Evolutionary conservation across 345 rosid genomes (phyloP), one percentile per base, ranked within the genome.

Genomic region (Microthlaspi erraticum): DNA sequence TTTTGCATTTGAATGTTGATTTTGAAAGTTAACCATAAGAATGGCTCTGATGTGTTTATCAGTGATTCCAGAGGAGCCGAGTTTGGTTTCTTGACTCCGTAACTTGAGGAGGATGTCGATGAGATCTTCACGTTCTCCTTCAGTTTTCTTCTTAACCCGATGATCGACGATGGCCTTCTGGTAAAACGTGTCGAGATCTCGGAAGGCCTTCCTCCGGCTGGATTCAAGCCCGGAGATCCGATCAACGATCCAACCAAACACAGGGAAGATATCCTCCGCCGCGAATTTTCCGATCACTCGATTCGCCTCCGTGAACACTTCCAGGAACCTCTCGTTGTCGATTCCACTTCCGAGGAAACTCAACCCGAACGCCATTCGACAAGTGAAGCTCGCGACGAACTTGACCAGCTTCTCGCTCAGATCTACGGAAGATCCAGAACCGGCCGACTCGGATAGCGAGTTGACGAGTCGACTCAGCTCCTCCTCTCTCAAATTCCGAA

Each of bases 31-130:
- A 2, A 75, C 78, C 79, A 75, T 75, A 37, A 75, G 54, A 54
- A 75, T 75, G 17, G 79, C 79, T 75, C 70, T 69, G 66, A 75
- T 75, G 29, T 75, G 79, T 37, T 19, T 69, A 62, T 75, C 79
- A 36, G 79, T 75, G 46, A 75, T 75, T 29, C 36, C 11, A 10
- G 58, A 4, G 4, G 79, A 75, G 38, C 79, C 79, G 0, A 75
- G 70, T 38, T 68, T 75, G 13, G 59, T 69, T 18, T 75, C 75
- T 69, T 75, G 74, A 55, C 60, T 55, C 62, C 69, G 79, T 48
- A 75, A 43, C 8, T 56, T 68, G 7, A 75, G 69, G 34, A 75
- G 55, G 1, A 75, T 75, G 14, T 75, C 79, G 11, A 75, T 75
- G 6, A 75, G 52, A 75, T 75, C 79, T 26, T 75, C 75, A 0